phyloP scores from a whole-genome alignment of 2,329 filamentous ascomycete species.

The Neophaeococcomyces mojaviensis region DNA sequence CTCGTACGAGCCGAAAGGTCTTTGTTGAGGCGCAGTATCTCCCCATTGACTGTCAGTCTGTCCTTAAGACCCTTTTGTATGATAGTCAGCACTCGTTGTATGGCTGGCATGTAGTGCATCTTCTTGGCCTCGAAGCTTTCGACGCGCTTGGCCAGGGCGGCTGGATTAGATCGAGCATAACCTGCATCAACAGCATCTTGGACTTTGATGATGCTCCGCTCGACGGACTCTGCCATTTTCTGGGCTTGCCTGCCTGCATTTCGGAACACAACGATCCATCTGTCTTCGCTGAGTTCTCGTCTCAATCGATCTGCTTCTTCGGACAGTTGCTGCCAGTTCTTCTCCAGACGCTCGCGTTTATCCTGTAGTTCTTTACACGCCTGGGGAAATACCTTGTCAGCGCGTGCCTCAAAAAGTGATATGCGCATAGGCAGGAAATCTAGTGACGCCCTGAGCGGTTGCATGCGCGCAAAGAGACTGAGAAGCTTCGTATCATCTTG shows the following conservation, averaged over 20 bases:
- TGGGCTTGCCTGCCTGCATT: slow-evolving; percentile 85
- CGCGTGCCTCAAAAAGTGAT: slow-evolving; percentile 74
- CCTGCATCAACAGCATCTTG: slow-evolving; percentile 70
- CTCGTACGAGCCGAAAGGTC: slow-evolving; percentile 82
- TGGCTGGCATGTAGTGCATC: slow-evolving; percentile 84
- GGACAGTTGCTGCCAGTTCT: slow-evolving; percentile 80
- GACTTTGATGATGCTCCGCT: slow-evolving; percentile 75
- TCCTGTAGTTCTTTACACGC: slow-evolving; percentile 83
- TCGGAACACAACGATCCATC: slow-evolving; percentile 92
- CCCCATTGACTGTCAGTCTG: slow-evolving; percentile 91
- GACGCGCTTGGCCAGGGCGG: slow-evolving; percentile 68
- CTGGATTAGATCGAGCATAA: slow-evolving; percentile 63
- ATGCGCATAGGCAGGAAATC: slow-evolving; percentile 95
- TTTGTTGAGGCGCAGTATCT: slow-evolving; percentile 76
- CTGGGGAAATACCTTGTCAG: slow-evolving; percentile 72
- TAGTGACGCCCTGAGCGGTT: slow-evolving; percentile 81
- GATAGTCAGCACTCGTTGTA: slow-evolving; percentile 82
- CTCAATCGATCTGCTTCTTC: slow-evolving; percentile 81
- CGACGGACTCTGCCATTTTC: slow-evolving; percentile 94
- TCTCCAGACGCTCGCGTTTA: slow-evolving; percentile 66
- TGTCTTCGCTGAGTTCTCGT: slow-evolving; percentile 86
- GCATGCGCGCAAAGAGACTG: slow-evolving; percentile 89
- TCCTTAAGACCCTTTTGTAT: slow-evolving; percentile 95
- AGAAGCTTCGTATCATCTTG: slow-evolving; percentile 84
- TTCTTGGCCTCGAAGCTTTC: slow-evolving; percentile 95